phyloP scores from a whole-genome alignment of 2,329 filamentous ascomycete genomes.

The Aspergillus vadensis region DNA sequence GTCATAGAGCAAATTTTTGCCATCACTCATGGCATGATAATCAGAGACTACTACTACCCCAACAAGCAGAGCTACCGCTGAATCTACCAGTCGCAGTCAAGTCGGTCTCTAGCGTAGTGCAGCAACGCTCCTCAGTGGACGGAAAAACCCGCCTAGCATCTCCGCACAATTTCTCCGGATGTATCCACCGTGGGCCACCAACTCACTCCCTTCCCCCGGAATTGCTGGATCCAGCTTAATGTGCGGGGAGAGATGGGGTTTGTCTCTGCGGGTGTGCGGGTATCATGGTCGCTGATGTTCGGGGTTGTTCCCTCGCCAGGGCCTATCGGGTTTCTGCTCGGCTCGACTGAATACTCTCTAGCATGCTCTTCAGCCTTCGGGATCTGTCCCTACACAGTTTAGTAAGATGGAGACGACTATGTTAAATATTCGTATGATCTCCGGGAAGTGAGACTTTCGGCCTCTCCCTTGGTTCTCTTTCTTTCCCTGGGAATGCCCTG shows the following conservation, averaged over 20 bases:
- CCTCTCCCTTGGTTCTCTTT: background rate
- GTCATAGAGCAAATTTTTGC: background rate
- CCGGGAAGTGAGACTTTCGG: background rate
- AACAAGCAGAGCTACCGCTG: background rate
- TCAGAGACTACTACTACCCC: background rate
- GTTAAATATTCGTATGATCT: slow-evolving; percentile 1
- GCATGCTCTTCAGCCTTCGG: background rate
- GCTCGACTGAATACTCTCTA: background rate
- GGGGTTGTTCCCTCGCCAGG: slow-evolving; percentile 4
- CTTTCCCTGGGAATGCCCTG: slow-evolving; percentile 6
- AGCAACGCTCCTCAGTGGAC: slow-evolving; percentile 15
- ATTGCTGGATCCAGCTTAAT: slow-evolving; percentile 9
- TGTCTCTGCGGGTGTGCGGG: slow-evolving; percentile 10
- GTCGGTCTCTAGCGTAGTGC: slow-evolving; percentile 1
- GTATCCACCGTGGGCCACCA: slow-evolving; percentile 12
- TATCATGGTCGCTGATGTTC: background rate
- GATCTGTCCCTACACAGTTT: background rate
- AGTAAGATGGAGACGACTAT: background rate
- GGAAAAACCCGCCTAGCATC: slow-evolving; percentile 17
- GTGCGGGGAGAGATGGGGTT: slow-evolving; percentile 14
- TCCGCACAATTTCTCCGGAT: slow-evolving; percentile 21
- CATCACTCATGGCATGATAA: slow-evolving; percentile 1
- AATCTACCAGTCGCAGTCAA: background rate
- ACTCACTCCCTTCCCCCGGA: slow-evolving; percentile 8
- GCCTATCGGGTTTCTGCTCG: background rate